A percentile compares a stretch with the other conserved stretches of the same genome.
Evolutionary conservation across 768 basidiomycete genomes (phyloP).

Genomic region (Termitomyces sp.): DNA sequence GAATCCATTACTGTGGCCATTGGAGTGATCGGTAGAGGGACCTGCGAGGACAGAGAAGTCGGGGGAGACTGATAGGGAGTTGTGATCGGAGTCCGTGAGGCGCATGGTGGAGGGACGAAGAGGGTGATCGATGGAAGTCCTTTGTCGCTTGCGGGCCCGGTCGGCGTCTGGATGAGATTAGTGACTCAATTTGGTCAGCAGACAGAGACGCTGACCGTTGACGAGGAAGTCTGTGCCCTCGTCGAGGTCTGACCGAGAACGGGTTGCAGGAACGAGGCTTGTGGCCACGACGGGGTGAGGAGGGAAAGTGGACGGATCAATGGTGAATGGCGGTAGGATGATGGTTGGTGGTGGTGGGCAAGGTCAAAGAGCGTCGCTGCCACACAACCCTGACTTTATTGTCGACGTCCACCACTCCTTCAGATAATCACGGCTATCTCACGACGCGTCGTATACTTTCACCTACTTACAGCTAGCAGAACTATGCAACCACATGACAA

Average conservation of each 20-base stretch:
- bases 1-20: conserved; percentile 37
- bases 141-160: conserved; percentile 69
- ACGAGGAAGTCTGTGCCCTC: conserved; percentile 29
- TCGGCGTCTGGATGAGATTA: conserved; percentile 17
- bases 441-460: conserved; percentile 1
- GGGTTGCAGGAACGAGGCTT: conserved; percentile 62
- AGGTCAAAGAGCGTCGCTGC: conserved; percentile 4
- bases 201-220: conserved; percentile 27
- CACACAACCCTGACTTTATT: conserved; percentile 10
- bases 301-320: conserved; percentile 64
- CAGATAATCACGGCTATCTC: conserved; percentile 21
- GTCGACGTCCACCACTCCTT: conserved; percentile 13
- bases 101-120: conserved; percentile 38
- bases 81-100: conserved; percentile 45
- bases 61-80: conserved; percentile 40
- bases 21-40: conserved; percentile 46
- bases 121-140: conserved; percentile 41
- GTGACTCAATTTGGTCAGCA: conserved; percentile 9
- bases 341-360: conserved; percentile 4
- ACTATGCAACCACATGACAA: background rate
- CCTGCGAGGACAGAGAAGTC: conserved; percentile 43
- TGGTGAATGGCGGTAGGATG: conserved; percentile 29
- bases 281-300: conserved; percentile 33
- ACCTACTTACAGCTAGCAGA: background rate
- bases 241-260: conserved; percentile 59